A percentile compares a stretch with the other conserved stretches of the same genome.
These are phyloP conservation scores for Paecilomyces formosus DNA, from an alignment of 2,329 filamentous ascomycete species.

Conservation along the genomic window DNA sequence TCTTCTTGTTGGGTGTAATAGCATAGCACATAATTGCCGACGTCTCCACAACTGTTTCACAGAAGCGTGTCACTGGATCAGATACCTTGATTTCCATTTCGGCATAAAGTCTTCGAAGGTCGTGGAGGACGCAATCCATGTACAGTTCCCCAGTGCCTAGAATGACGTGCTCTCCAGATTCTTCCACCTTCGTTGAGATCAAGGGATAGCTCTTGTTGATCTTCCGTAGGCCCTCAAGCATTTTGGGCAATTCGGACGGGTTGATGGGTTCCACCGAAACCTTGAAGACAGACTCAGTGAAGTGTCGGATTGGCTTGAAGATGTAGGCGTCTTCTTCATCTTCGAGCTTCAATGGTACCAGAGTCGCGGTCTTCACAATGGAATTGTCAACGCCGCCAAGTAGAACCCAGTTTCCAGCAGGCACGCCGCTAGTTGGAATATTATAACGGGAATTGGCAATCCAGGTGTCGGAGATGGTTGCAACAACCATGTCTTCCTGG, in stretches of 20 bases:
- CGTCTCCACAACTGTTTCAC: slow-evolving; percentile 94
- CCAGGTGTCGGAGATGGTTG: slow-evolving; percentile 77
- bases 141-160: slow-evolving; percentile 97
- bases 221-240: slow-evolving; percentile 92
- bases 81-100: slow-evolving; percentile 99
- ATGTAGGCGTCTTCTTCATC: slow-evolving; percentile 91
- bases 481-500: slow-evolving; percentile 91
- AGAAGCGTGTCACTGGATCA: slow-evolving; percentile 94
- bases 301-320: slow-evolving; percentile 86
- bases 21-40: slow-evolving; percentile 98
- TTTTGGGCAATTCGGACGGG: slow-evolving; percentile 94
- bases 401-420: slow-evolving; percentile 89
- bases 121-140: slow-evolving; percentile 98
- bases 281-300: slow-evolving; percentile 96
- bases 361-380: slow-evolving; percentile 92
- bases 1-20: slow-evolving; percentile 97
- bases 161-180: slow-evolving; percentile 92
- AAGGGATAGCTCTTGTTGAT: slow-evolving; percentile 98
- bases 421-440: slow-evolving; percentile 82
- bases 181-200: slow-evolving; percentile 93
- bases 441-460: slow-evolving; percentile 92
- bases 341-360: slow-evolving; percentile 71
- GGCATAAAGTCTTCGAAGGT: slow-evolving; percentile 84
- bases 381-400: slow-evolving; percentile 92
- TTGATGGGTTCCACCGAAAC: slow-evolving; percentile 97